Evolutionary conservation across 1,284 basidiomycete species (phyloP).

Genomic region (Lignosus rhinocerotis): DNA sequence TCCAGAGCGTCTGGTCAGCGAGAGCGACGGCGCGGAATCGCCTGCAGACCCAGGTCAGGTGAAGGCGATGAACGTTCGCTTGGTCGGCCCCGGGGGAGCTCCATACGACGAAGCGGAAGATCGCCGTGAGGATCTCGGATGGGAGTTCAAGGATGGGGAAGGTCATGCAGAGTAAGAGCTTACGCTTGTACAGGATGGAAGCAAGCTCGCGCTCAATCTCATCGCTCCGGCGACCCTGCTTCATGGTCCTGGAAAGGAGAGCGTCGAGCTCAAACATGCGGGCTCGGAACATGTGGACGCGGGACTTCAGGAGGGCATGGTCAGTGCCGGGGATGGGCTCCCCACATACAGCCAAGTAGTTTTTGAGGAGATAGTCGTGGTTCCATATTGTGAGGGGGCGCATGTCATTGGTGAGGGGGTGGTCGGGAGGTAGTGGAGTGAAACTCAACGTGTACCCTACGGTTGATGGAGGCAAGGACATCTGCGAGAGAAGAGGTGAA

Average conservation of each 20-base stretch:
- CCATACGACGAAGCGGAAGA: constrained; percentile 59
- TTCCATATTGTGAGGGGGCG: constrained; percentile 4
- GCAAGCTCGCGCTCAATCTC: constrained; percentile 19
- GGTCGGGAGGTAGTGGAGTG: background rate
- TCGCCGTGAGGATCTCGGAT: constrained; percentile 59
- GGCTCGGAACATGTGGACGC: constrained; percentile 11
- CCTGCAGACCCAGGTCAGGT: constrained; percentile 57
- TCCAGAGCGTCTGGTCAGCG: constrained; percentile 27
- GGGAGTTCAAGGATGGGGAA: constrained; percentile 66
- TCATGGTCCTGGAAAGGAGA: constrained; percentile 1
- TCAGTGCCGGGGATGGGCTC: background rate
- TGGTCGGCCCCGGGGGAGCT: constrained; percentile 37
- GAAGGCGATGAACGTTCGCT: constrained; percentile 40
- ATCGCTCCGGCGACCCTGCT: background rate
- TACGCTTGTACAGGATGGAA: constrained; percentile 23
- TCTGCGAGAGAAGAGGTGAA: background rate
- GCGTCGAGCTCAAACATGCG: constrained; percentile 30
- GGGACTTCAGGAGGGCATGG: background rate
- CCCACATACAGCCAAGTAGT: background rate
- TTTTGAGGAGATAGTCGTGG: constrained; percentile 6
- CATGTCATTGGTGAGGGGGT: background rate
- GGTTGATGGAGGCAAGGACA: background rate
- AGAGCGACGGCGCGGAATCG: constrained; percentile 36
- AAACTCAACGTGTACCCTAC: background rate
- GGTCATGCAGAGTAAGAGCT: constrained; percentile 41